Conservation (phyloP, 768 basidiomycete species). For the Leccinum subgranulosum region DNA sequence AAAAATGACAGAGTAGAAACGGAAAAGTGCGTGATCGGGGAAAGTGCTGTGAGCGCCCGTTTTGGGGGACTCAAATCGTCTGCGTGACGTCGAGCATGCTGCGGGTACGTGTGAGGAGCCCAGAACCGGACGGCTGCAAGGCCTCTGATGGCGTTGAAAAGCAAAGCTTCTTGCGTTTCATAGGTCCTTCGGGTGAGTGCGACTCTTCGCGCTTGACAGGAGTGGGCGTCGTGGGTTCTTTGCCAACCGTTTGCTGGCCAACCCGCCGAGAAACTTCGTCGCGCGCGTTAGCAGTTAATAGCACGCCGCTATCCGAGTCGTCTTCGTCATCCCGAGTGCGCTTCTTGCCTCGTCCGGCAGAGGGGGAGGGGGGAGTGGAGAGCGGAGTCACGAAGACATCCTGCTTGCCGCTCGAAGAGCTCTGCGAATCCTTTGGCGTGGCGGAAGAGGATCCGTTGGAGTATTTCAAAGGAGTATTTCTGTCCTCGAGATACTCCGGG, state of each 20-base stretch:
- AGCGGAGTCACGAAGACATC: not conserved
- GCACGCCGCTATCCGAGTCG: not conserved
- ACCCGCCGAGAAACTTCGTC: not conserved
- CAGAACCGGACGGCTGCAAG: not conserved
- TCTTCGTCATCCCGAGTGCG: conserved; percentile 12
- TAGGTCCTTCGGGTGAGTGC: not conserved
- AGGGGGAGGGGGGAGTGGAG: conserved; percentile 11
- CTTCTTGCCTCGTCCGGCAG: conserved; percentile 12
- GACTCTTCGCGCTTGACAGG: conserved; percentile 2
- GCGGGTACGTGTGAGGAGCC: conserved; percentile 1
- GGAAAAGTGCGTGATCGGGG: not conserved
- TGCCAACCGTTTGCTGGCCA: not conserved
- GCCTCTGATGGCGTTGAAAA: not conserved
- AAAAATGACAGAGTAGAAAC: not conserved
- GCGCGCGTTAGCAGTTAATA: not conserved
- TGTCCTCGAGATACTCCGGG: not conserved
- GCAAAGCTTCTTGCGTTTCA: conserved; percentile 16
- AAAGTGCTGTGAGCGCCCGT: not conserved
- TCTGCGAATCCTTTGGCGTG: not conserved
- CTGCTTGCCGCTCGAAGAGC: not conserved
- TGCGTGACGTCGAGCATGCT: conserved; percentile 2
- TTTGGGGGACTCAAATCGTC: not conserved
- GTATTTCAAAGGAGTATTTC: not conserved
- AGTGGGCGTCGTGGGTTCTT: not conserved
- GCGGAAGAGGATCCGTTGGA: not conserved